Base-by-base conservation (phyloP, 1,284 basidiomycete species). In the Mycena citricolor region DNA sequence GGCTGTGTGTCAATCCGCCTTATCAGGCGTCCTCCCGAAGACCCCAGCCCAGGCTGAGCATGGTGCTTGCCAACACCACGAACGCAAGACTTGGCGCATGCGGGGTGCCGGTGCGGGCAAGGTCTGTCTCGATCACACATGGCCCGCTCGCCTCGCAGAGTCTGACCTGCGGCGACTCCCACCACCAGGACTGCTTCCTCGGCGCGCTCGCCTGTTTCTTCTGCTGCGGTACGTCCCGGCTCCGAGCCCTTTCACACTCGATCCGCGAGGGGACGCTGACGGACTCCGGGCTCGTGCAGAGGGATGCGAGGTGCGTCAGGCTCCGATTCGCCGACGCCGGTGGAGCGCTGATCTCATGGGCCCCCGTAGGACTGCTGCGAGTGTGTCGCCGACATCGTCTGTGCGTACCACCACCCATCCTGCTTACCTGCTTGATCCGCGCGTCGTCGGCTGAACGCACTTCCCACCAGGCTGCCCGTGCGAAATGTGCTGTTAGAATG, bases 141-240 rank as follows among this genome's bases (percentile, higher is more conserved):
- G n/a, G n/a, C n/a, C n/a, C n/a, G n/a, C n/a, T n/a, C n/a, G 37
- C 8, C 12, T 37, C 35, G 43, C 43, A 43, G 39, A 35, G 45
- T 43, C 20, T 17, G 19, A 11, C 21, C 3, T 6, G n/a, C 19
- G 13, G 31, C 39, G 44, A 20, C n/a, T n/a, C n/a, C n/a, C n/a
- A n/a, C n/a, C n/a, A n/a, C n/a, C 54, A 77, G 79, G 79, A 83
- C 59, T 83, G 79, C 60, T 76, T 81, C 67, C 49, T 84, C 14
- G 77, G 73, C 23, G 8, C 69, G 29, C n/a, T 82, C 23, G 79
- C 71, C 41, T 81, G 78, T 57, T 83, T 82, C 70, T 44, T 84
- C 16, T 83, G 81, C 64, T 83, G 76, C 59, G 81, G 77, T 78
- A 51, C 54, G 75, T 70, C 12, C 23, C 23, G 4, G 37, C 12